Conservation (phyloP, 2,329 filamentous ascomycete species). For the Cercospora sojina region DNA sequence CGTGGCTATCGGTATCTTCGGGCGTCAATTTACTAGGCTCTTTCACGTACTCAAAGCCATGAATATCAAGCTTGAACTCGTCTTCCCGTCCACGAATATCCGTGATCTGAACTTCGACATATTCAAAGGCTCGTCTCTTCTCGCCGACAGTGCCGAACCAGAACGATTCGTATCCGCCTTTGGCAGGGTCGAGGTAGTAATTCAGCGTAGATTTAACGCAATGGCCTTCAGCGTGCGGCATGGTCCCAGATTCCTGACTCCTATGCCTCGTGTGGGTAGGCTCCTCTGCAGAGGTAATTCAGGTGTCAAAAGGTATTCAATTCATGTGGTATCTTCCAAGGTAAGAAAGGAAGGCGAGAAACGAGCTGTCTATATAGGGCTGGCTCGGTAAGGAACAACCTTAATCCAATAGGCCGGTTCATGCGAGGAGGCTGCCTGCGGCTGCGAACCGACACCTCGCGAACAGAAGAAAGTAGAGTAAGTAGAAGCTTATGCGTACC, state of each 20-base stretch:
- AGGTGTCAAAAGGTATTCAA: no score
- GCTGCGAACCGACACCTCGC: no score
- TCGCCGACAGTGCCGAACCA: conserved; percentile 16
- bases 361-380: no score
- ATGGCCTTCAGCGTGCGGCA: conserved; percentile 1
- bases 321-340: no score
- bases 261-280: no score
- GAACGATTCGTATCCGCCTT: conserved; percentile 16
- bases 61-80: conserved; percentile 15
- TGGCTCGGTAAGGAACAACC: no score
- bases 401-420: no score
- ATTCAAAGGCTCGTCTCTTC: conserved; percentile 18
- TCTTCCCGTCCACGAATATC: conserved; percentile 39
- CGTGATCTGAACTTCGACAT: conserved; percentile 41
- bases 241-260: not conserved
- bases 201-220: conserved; percentile 15
- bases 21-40: not conserved
- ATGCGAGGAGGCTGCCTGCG: no score
- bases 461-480: not conserved
- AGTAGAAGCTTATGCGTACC: not conserved
- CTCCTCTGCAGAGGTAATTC: no score
- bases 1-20: conserved; percentile 5
- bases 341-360: no score
- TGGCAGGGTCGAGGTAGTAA: conserved; percentile 20
- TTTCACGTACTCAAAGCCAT: conserved; percentile 31